These are phyloP conservation scores for Phytophthora chlamydospora DNA, from an alignment of 352 stramenopile genomes.

Conservation along the genomic window DNA sequence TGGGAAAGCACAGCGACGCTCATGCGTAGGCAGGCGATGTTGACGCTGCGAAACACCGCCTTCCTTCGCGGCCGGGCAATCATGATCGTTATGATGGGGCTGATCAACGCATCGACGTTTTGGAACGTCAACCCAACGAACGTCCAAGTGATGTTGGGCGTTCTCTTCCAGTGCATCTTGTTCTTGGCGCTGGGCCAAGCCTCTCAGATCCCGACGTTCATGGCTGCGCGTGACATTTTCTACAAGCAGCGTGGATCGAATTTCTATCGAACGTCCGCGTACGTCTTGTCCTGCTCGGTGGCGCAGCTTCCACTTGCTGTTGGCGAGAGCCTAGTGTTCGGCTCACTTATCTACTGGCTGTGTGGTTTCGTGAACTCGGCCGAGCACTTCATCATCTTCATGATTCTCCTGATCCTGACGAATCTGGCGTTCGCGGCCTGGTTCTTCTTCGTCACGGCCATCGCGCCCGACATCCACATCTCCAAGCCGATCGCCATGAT, in stretches of 20 bases:
- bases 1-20: slow-evolving; percentile 29
- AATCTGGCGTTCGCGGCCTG: slow-evolving; percentile 47
- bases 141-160: slow-evolving; percentile 53
- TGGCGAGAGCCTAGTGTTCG: slow-evolving; percentile 74
- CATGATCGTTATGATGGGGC: slow-evolving; percentile 42
- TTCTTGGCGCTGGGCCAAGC: slow-evolving; percentile 79
- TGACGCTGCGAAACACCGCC: slow-evolving; percentile 51
- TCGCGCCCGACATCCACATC: slow-evolving; percentile 34
- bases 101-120: slow-evolving; percentile 46
- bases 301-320: slow-evolving; percentile 61
- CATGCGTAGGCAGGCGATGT: slow-evolving; percentile 49
- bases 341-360: slow-evolving; percentile 79
- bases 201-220: slow-evolving; percentile 70
- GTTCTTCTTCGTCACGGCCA: slow-evolving; percentile 51
- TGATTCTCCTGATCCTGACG: slow-evolving; percentile 40
- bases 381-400: slow-evolving; percentile 47
- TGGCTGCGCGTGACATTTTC: slow-evolving; percentile 63
- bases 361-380: slow-evolving; percentile 46
- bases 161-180: slow-evolving; percentile 78
- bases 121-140: slow-evolving; percentile 44
- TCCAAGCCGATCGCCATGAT: slow-evolving; percentile 46
- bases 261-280: slow-evolving; percentile 72
- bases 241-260: slow-evolving; percentile 83
- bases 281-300: slow-evolving; percentile 59
- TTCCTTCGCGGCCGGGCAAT: slow-evolving; percentile 40